Evolutionary conservation across 2,329 filamentous ascomycete genomes (phyloP), one percentile per base, ranked within the genome.

Genomic region (Byssothecium circinans): DNA sequence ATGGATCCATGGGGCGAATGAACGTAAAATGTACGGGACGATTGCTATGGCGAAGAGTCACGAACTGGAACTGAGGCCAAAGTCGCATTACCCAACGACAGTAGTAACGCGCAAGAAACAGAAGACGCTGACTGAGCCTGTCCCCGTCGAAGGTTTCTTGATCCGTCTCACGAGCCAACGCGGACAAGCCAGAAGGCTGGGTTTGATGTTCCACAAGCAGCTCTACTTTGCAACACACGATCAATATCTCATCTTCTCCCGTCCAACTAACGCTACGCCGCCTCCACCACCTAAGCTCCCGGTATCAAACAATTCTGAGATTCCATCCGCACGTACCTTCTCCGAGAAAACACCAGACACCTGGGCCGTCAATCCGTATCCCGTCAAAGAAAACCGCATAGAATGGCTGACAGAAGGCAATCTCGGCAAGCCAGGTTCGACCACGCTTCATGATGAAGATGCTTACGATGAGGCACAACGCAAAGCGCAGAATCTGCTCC

Each of bases 1-100:
- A 67, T 87, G 84, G 84, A 74, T 87, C 4, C 78, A 85, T 64
- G 84, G 84, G 14, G 74, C 75, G 10, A 84, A 85, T 43, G 84
- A 87, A 61, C 78, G 82, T 54, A 82, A 81, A 50, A 87, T 87
- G 84, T 86, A 86, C 53, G 84, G 84, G 29, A 81, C 83, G 0
- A 82, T 87, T 53, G 84, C 82, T 25, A 86, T 87, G 83, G 75
- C 81, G 53, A 79, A 77, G 41, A 82, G 83, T 2, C 84, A 87
- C 60, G 83, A 87, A 41, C 76, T 87, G 14, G 83, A 87, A 62
- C 65, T 87, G 32, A 77, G 84, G 3, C 83, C 83, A 0, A 85
- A 86, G 61, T 73, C 80, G 44, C 84, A 87, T 61, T 87, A 86
- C 57, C 78, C 83, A 2, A 82, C 81, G 2, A 74, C 65, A 14